phyloP scores from a whole-genome alignment of 352 stramenopile species.

The Phytophthora multivora region DNA sequence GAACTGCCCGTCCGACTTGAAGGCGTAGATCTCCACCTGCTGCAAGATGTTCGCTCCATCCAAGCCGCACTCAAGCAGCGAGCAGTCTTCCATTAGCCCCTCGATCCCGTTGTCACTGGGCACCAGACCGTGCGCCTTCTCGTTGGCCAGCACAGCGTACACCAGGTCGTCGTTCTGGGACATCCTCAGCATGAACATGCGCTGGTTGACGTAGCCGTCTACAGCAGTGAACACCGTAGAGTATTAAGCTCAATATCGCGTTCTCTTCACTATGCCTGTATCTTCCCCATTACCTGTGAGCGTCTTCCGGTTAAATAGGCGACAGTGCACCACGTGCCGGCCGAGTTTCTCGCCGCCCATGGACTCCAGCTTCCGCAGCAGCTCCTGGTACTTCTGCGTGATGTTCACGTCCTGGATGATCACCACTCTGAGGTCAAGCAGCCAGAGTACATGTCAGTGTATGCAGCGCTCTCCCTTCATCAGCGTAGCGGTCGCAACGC shows the following conservation, averaged over 20 bases:
- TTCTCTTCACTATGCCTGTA: not conserved
- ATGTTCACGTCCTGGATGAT: slow-evolving; percentile 84
- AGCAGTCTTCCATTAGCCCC: slow-evolving; percentile 72
- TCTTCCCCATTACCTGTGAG: slow-evolving; percentile 47
- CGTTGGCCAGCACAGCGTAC: slow-evolving; percentile 85
- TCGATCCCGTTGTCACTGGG: slow-evolving; percentile 81
- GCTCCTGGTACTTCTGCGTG: slow-evolving; percentile 87
- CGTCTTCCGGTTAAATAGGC: slow-evolving; percentile 88
- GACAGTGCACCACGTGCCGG: slow-evolving; percentile 83
- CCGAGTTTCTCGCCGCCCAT: slow-evolving; percentile 83
- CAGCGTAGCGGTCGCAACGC: not conserved
- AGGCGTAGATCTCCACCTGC: slow-evolving; percentile 89
- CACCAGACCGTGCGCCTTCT: slow-evolving; percentile 58
- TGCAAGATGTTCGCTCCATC: slow-evolving; percentile 87
- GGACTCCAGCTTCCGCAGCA: slow-evolving; percentile 83
- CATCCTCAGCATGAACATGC: slow-evolving; percentile 92
- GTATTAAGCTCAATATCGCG: not conserved
- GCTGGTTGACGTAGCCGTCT: slow-evolving; percentile 87
- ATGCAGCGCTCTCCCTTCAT: not conserved
- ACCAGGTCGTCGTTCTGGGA: slow-evolving; percentile 88
- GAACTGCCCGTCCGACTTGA: slow-evolving; percentile 89
- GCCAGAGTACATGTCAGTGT: not conserved
- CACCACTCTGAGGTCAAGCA: slow-evolving; percentile 55
- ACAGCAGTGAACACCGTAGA: slow-evolving; percentile 6
- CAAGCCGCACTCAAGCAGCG: slow-evolving; percentile 81